Evolutionary conservation across 129 eudicot species (phyloP), one percentile per base, ranked within the genome.

Genomic region (Rutidosis leptorrhynchoides): DNA sequence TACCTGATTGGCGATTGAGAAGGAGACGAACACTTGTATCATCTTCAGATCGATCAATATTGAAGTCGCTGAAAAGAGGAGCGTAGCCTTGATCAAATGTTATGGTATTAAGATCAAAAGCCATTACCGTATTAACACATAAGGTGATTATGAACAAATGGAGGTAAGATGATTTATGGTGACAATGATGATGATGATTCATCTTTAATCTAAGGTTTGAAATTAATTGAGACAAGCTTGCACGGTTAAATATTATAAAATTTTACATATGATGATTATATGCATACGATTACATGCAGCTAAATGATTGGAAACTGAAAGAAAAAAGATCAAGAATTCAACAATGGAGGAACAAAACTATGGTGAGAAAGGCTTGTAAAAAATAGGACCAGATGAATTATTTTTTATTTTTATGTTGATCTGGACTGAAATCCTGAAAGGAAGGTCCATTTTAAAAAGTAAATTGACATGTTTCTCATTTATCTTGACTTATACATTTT

Each of bases 1-100:
- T 77, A 87, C 98, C 98, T 11, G 98, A 89, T 23, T 77, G 79
- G 42, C 95, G 96, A 63, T 85, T 93, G 80, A 93, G 98, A 73
- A 80, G 82, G 84, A 93, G 96, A 56, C 83, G 82, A 30, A 89
- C 91, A 67, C 75, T 56, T 22, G 57, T 78, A 62, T 84, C 95
- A 42, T 88, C 95, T 1, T 79, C 72, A 1, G 92, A 85, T 20
- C 81, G 78, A 45, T 80, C 67, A 19, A 93, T 88, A 62, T 93
- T 93, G 79, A 93, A 93, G 69, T 93, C 87, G 70, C 96, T 84
- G 69, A 93, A 93, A 58, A 93, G 90, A 73, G 98, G 85, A 24
- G 89, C 68, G 71, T 93, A 93, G 42, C 89, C 86, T 69, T 85
- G 78, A 30, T 66, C 75, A 54, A 78, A 93, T 17, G 85, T 76